Evolutionary conservation across 768 basidiomycete genomes (phyloP).

Genomic region (Lanmaoa pseudosensibilis): DNA sequence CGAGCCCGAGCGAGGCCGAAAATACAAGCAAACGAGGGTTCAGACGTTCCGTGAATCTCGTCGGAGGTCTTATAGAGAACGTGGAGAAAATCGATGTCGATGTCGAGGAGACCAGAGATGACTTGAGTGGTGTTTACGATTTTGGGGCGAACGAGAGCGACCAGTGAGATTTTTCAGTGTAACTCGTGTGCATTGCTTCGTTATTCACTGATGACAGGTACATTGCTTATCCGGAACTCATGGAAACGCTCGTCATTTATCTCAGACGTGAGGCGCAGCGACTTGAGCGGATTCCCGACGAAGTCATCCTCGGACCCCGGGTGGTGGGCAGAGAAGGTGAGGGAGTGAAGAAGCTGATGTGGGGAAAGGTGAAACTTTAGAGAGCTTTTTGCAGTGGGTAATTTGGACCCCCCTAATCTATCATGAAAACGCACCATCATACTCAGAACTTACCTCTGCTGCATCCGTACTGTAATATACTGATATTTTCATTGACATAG

Average conservation of each 20-base stretch:
- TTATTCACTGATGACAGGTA: slow-evolving; percentile 48
- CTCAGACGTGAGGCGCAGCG: slow-evolving; percentile 69
- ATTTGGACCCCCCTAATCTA: neutral
- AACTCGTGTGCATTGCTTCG: neutral
- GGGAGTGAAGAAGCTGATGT: slow-evolving; percentile 29
- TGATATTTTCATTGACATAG: neutral
- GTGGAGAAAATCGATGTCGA: slow-evolving; percentile 57
- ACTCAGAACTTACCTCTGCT: slow-evolving; percentile 2
- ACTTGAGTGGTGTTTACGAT: slow-evolving; percentile 72
- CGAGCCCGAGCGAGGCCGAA: slow-evolving; percentile 10
- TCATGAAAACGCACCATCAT: neutral
- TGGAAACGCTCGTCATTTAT: slow-evolving; percentile 70
- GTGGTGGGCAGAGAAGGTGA: slow-evolving; percentile 35
- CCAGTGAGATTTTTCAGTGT: slow-evolving; percentile 19
- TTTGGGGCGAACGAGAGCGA: slow-evolving; percentile 53
- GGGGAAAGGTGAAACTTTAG: slow-evolving; percentile 29
- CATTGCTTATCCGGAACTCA: slow-evolving; percentile 69
- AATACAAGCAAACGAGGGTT: slow-evolving; percentile 31
- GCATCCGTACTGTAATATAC: neutral
- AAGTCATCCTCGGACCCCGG: slow-evolving; percentile 33
- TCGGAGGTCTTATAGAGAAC: slow-evolving; percentile 62
- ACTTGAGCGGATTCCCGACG: slow-evolving; percentile 57
- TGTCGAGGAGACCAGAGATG: slow-evolving; percentile 60
- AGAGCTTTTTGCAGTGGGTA: slow-evolving; percentile 1
- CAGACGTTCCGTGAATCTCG: slow-evolving; percentile 68